Evolutionary conservation across 176 grass and related monocot species (phyloP).

Genomic region (Dactylis glomerata): DNA sequence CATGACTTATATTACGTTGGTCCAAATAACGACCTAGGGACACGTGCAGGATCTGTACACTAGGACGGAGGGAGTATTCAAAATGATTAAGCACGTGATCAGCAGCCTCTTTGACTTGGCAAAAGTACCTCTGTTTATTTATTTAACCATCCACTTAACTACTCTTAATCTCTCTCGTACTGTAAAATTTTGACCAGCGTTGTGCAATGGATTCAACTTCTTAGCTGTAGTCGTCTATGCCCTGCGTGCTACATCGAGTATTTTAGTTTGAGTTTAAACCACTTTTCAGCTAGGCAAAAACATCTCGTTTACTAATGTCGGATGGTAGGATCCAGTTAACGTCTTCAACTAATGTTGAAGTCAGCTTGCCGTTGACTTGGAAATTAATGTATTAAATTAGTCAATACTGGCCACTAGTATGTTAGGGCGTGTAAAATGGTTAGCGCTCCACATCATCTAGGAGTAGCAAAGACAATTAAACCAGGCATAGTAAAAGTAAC

Average conservation of each 20-base stretch:
- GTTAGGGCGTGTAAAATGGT: too few relatives aligned
- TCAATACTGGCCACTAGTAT: neutral
- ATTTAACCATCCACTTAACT: constrained; percentile 37
- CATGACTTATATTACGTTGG: too few relatives aligned
- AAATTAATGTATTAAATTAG: neutral
- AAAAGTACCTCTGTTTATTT: constrained; percentile 1
- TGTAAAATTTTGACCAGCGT: constrained; percentile 34
- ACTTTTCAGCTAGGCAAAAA: neutral
- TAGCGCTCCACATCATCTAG: too few relatives aligned
- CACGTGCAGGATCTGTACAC: too few relatives aligned
- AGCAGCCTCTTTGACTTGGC: constrained; percentile 33
- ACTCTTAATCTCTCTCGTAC: neutral
- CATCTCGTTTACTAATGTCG: constrained; percentile 26
- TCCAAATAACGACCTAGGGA: too few relatives aligned
- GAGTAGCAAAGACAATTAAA: too few relatives aligned
- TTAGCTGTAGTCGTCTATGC: neutral
- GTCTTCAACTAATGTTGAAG: neutral
- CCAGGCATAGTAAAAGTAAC: too few relatives aligned
- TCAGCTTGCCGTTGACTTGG: constrained; percentile 18
- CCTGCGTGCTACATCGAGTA: neutral
- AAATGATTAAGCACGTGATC: constrained; percentile 46
- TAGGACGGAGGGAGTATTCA: too few relatives aligned
- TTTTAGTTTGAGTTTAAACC: neutral
- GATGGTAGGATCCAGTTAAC: constrained; percentile 26
- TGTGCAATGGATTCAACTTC: constrained; percentile 31